Conservation (phyloP, 176 grass and related monocot genomes). For the Rhynchospora tenuis region DNA sequence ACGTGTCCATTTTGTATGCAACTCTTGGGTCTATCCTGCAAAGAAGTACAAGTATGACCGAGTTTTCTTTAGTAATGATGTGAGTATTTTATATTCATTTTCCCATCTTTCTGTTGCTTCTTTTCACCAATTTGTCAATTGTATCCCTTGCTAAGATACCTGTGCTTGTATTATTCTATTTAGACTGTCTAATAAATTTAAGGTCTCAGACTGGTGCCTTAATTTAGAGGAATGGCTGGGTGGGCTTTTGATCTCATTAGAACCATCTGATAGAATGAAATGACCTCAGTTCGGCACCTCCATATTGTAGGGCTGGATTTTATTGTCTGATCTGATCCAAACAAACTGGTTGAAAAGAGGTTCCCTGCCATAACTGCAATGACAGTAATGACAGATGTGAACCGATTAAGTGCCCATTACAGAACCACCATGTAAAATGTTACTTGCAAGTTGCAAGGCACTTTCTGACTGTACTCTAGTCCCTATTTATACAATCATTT, state of each 20-base stretch:
- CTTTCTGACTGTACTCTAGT: background rate
- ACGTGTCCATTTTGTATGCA: constrained; percentile 48
- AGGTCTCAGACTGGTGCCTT: background rate
- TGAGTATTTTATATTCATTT: constrained; percentile 16
- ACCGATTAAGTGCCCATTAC: background rate
- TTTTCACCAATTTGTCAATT: background rate
- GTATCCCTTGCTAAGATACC: background rate
- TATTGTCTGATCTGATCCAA: background rate
- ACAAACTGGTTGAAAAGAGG: background rate
- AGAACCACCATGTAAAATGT: background rate
- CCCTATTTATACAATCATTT: background rate
- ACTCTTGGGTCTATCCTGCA: constrained; percentile 69
- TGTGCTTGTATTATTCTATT: background rate
- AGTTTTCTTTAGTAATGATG: constrained; percentile 72
- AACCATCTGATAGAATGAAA: background rate
- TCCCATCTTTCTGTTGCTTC: background rate
- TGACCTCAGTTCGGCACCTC: background rate
- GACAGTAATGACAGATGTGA: background rate
- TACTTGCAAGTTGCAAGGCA: background rate
- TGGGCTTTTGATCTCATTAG: background rate
- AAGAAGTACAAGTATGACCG: constrained; percentile 41
- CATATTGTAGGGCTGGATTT: background rate
- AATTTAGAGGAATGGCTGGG: background rate
- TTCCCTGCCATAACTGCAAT: background rate
- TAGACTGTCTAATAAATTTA: background rate